Base-by-base conservation (phyloP, 2,329 filamentous ascomycete genomes). In the Byssothecium circinans region DNA sequence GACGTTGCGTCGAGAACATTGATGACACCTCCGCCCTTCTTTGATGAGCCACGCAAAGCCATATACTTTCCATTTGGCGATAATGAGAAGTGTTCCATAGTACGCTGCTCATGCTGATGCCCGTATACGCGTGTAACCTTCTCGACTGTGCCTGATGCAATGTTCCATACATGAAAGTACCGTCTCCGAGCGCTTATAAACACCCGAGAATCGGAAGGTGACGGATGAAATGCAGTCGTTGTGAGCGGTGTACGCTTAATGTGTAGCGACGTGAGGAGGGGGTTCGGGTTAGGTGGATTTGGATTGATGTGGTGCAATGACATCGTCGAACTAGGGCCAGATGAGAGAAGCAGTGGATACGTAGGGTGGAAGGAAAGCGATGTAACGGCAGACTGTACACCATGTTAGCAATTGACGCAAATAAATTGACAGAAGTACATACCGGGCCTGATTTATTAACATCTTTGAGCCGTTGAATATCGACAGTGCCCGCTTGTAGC, bases 101-200 rank as follows among this genome's bases (percentile, higher is more conserved):
- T 87, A 61, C 85, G 87, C 70, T 96, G 91, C 71, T 95, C 89
- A 45, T 88, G 81, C 56, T 85, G 78, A 58, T 91, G 86, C 53
- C 91, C 83, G 65, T 87, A 82, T 49, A 94, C 76, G 67, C 87
- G 79, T 58, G 83, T 84, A 36, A 95, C 82, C 73, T 95, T 96
- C 62, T 92, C 87, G 40, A 99, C 84, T 11, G 79, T 77, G 35
- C 94, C 94, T 0, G 87, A 86, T 35, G 86, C 78, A 19, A 99
- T 80, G 63, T 97, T 86, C 94, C 94, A 99, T 57, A 87, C 85
- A 73, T 97, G 94, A 72, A 97, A 96, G 76, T 91, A 97, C 54
- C 85, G 85, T 41, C 94, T 84, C 29, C 92, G 86, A 30, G 91
- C 91, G 15, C 91, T 88, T 50, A 96, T 88, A 70, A 96, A 89